Evolutionary conservation across 352 stramenopile genomes (phyloP).

Genomic region (Pythium utonaiense): DNA sequence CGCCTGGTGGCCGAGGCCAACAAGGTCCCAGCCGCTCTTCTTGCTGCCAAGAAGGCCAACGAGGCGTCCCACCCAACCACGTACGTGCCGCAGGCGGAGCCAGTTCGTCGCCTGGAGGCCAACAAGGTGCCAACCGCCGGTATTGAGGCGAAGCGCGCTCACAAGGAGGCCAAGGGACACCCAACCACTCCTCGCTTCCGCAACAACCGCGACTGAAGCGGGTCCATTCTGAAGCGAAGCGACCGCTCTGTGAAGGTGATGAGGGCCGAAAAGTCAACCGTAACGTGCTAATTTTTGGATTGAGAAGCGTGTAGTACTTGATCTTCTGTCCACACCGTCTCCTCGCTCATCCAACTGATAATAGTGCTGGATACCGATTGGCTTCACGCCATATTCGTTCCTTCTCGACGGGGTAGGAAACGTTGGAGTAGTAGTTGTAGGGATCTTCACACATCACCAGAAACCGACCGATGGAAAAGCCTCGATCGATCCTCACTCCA

Average conservation of each 20-base stretch:
- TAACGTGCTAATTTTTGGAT: neutral
- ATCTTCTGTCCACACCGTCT: too few relatives aligned
- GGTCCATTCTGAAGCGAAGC: neutral
- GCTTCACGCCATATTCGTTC: neutral
- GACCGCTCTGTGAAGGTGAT: neutral
- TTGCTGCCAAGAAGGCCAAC: conserved; percentile 5
- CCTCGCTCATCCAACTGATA: too few relatives aligned
- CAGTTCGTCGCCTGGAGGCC: too few relatives aligned
- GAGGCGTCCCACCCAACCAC: neutral
- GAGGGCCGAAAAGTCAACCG: neutral
- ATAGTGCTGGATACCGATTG: neutral
- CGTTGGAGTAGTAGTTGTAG: neutral
- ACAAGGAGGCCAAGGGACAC: too few relatives aligned
- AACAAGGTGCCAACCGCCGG: too few relatives aligned
- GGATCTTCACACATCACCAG: neutral
- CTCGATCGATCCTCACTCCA: too few relatives aligned
- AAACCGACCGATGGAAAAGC: conserved; percentile 2
- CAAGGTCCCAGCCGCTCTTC: neutral
- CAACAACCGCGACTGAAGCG: neutral
- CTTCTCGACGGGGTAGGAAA: neutral
- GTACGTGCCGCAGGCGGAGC: neutral
- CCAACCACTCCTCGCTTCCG: too few relatives aligned
- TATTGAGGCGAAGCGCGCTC: too few relatives aligned
- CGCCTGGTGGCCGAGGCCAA: too few relatives aligned
- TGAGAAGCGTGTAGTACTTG: neutral